These are phyloP conservation scores for Ogataea thermomethanolica DNA, from an alignment of 805 yeast species.

Conservation along the genomic window DNA sequence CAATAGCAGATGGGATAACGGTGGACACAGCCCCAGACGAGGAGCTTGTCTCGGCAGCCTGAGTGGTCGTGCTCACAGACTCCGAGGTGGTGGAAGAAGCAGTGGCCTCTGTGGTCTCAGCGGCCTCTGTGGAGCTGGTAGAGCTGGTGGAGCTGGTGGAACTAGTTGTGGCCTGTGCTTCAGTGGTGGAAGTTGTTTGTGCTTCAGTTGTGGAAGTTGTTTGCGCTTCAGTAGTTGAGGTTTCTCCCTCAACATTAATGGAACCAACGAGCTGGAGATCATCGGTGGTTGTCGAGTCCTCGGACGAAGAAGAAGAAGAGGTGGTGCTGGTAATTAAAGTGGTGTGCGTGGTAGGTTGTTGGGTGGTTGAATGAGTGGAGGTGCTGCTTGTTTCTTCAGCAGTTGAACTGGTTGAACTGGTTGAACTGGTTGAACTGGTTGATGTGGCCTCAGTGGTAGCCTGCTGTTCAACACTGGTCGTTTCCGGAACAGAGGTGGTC, in stretches of 20 bases:
- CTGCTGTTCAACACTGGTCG: not conserved
- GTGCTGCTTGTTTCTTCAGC: not conserved
- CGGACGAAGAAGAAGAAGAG: not conserved
- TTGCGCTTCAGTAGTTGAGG: not conserved
- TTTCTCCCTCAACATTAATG: too few species aligned
- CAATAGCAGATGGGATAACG: conserved; percentile 53
- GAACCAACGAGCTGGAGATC: not conserved
- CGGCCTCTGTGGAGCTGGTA: conserved; percentile 4
- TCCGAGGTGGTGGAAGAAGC: conserved; percentile 18
- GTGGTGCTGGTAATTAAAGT: conserved; percentile 3
- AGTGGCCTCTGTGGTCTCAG: conserved; percentile 29
- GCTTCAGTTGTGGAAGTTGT: conserved; percentile 4
- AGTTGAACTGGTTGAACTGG: conserved; percentile 5
- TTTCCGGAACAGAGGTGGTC: conserved; percentile 11
- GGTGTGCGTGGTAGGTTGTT: too few species aligned
- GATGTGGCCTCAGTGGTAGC: conserved; percentile 1
- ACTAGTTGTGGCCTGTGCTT: conserved; percentile 11
- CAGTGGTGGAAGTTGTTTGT: conserved; percentile 8
- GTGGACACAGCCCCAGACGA: conserved; percentile 30
- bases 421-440: conserved; percentile 8
- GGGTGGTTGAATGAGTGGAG: not conserved
- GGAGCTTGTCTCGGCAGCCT: conserved; percentile 28
- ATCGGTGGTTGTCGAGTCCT: not conserved
- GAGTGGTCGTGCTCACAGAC: conserved; percentile 35
- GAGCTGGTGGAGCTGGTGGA: conserved; percentile 10